Conservation (phyloP, 2,329 filamentous ascomycete genomes). For the Arthrobotrys sinensis region DNA sequence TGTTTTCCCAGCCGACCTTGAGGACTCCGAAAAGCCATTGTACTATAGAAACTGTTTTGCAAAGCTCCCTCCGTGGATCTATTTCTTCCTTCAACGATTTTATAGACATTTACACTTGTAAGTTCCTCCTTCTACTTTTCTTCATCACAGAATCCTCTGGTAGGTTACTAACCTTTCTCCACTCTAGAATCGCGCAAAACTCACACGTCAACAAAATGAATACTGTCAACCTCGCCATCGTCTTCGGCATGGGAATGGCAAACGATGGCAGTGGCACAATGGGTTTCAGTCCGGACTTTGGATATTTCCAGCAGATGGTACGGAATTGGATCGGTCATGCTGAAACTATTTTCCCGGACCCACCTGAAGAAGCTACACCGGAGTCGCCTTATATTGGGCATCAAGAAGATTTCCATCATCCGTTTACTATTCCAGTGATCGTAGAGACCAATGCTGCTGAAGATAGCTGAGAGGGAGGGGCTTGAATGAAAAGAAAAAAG, state of each 20-base stretch:
- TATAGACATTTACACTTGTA: constrained; percentile 64
- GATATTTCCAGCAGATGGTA: constrained; percentile 65
- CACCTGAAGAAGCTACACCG: constrained; percentile 47
- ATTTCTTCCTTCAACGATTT: constrained; percentile 64
- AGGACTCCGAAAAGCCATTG: constrained; percentile 50
- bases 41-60: constrained; percentile 56
- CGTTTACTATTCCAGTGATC: constrained; percentile 59
- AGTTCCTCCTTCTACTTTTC: not conserved
- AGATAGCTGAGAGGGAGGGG: constrained; percentile 14
- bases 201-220: constrained; percentile 64
- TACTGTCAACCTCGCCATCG: constrained; percentile 65
- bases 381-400: constrained; percentile 53
- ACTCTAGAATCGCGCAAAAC: constrained; percentile 64
- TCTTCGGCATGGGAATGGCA: constrained; percentile 65
- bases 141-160: not conserved
- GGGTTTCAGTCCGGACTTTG: constrained; percentile 64
- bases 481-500: not conserved
- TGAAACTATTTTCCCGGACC: constrained; percentile 63
- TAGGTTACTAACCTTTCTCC: constrained; percentile 27
- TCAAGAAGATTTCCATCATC: constrained; percentile 52
- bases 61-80: constrained; percentile 63
- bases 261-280: constrained; percentile 62
- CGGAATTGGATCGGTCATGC: constrained; percentile 64
- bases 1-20: constrained; percentile 57
- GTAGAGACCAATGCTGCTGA: constrained; percentile 57